Percentiles rank a stretch among this genome's conserved stretches.
Evolutionary conservation across 192 early-diverging fungal genomes (phyloP).

Genomic region (Gamsiella multidivaricata): DNA sequence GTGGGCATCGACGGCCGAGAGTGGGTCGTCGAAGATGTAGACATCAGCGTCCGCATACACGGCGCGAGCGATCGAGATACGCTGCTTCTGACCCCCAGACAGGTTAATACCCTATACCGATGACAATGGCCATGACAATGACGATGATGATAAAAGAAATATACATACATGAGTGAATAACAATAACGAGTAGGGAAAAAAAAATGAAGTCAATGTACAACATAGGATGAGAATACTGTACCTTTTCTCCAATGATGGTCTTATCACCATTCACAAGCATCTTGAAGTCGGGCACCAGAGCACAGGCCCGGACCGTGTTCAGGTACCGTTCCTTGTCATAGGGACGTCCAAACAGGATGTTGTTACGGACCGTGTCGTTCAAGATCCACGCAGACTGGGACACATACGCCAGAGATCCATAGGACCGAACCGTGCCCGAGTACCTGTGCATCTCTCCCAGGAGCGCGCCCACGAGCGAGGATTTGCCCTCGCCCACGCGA

Average conservation of each 20-base stretch:
- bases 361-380: conserved; percentile 91
- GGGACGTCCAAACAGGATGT: conserved; percentile 89
- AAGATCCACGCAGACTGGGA: conserved; percentile 89
- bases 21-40: conserved; percentile 62
- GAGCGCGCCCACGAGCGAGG: conserved; percentile 60
- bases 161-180: background rate
- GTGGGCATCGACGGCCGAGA: conserved; percentile 73
- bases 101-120: conserved; percentile 78
- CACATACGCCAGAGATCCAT: conserved; percentile 51
- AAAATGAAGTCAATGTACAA: no score
- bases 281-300: conserved; percentile 83
- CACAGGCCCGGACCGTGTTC: conserved; percentile 80
- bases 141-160: background rate
- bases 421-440: conserved; percentile 23
- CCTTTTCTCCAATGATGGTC: conserved; percentile 90
- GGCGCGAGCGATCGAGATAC: conserved; percentile 72
- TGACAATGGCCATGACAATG: background rate
- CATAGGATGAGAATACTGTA: background rate
- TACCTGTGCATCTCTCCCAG: conserved; percentile 64
- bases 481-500: conserved; percentile 66
- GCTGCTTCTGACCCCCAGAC: conserved; percentile 92
- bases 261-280: conserved; percentile 88
- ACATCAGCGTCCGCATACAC: conserved; percentile 89
- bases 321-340: conserved; percentile 71
- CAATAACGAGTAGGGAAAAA: no score